Evolutionary conservation across 164 flowering plant genomes (phyloP).

Genomic region (Tinospora cordifolia): DNA sequence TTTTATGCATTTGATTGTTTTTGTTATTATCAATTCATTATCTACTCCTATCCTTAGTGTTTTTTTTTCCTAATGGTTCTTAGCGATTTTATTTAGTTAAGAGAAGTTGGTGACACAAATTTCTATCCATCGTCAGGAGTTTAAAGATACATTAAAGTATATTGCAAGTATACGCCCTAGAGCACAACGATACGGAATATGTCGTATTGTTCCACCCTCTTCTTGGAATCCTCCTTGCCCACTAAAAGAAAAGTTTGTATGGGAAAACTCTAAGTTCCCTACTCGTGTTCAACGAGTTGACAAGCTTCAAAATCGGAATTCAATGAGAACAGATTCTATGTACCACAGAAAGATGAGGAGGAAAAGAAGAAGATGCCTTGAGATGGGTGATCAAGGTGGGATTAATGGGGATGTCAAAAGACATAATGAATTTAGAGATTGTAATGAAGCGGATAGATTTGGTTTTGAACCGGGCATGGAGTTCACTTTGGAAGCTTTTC

Average conservation of each 20-base stretch:
- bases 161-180: slow-evolving; percentile 60
- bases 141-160: slow-evolving; percentile 69
- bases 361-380: slow-evolving; percentile 54
- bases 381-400: slow-evolving; percentile 35
- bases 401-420: slow-evolving; percentile 19
- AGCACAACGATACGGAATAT: slow-evolving; percentile 83
- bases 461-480: slow-evolving; percentile 92
- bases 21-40: not conserved
- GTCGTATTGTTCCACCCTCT: slow-evolving; percentile 89
- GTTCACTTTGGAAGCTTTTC: slow-evolving; percentile 65
- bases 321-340: slow-evolving; percentile 36
- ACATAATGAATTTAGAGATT: slow-evolving; percentile 24
- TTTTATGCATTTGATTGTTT: no score
- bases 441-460: slow-evolving; percentile 37
- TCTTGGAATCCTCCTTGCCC: slow-evolving; percentile 92
- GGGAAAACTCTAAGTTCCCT: slow-evolving; percentile 62
- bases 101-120: slow-evolving; percentile 6
- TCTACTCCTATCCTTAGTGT: no score
- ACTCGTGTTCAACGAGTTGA: slow-evolving; percentile 76
- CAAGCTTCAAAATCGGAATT: slow-evolving; percentile 67
- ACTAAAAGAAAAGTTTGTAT: slow-evolving; percentile 47
- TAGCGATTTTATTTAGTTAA: not conserved
- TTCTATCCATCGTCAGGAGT: slow-evolving; percentile 52
- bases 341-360: slow-evolving; percentile 27
- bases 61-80: no score